Evolutionary conservation across 371 early-diverging fungal species (phyloP).

Genomic region (Choanephora cucurbitarum): DNA sequence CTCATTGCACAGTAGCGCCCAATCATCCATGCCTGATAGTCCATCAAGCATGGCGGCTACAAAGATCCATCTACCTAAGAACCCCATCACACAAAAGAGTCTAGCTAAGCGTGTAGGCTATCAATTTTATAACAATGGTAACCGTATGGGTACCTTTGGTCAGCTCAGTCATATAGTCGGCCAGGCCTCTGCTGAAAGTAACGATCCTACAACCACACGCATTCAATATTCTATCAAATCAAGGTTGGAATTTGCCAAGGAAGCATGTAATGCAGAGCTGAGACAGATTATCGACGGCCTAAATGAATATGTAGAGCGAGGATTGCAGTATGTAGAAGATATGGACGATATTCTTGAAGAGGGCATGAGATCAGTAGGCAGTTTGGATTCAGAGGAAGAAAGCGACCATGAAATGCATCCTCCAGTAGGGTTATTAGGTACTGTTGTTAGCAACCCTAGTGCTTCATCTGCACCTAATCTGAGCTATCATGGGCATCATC

Average conservation of each 20-base stretch:
- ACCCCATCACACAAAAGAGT: slow-evolving; percentile 30
- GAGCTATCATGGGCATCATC: too few relatives aligned
- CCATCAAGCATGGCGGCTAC: slow-evolving; percentile 1
- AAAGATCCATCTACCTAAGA: slow-evolving; percentile 1
- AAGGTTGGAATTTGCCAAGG: slow-evolving; percentile 44
- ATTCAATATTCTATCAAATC: slow-evolving; percentile 44
- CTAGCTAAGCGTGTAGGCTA: slow-evolving; percentile 30
- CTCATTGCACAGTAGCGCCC: slow-evolving; percentile 8
- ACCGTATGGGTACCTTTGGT: slow-evolving; percentile 35
- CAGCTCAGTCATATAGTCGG: slow-evolving; percentile 27
- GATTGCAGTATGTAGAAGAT: slow-evolving; percentile 63
- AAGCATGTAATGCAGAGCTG: slow-evolving; percentile 49
- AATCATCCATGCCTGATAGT: slow-evolving; percentile 12
- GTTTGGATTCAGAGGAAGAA: slow-evolving; percentile 28
- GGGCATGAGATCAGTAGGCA: slow-evolving; percentile 19
- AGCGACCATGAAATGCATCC: slow-evolving; percentile 7
- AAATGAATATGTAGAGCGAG: slow-evolving; percentile 70
- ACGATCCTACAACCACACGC: slow-evolving; percentile 10
- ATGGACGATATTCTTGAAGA: slow-evolving; percentile 34
- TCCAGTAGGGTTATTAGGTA: neutral
- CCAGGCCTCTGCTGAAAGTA: slow-evolving; percentile 5
- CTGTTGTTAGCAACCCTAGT: neutral
- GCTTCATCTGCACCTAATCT: too few relatives aligned
- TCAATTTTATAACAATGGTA: slow-evolving; percentile 24
- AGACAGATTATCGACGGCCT: slow-evolving; percentile 69